These are phyloP conservation scores for Didymosphaeria variabile DNA, from an alignment of 2,329 filamentous ascomycete genomes.

Conservation along the genomic window DNA sequence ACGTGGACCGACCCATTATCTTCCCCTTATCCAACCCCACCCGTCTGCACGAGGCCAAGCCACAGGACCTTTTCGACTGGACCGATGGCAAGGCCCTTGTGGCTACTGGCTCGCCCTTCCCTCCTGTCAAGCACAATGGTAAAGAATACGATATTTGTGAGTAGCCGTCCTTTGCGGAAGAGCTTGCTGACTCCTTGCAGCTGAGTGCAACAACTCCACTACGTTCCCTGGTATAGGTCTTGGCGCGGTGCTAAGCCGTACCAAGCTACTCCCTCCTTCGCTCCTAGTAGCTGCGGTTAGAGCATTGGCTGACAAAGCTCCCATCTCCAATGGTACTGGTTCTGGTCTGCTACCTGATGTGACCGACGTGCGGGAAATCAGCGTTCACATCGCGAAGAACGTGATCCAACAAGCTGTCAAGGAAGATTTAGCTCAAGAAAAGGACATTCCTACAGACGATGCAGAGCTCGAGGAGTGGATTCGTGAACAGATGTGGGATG, in stretches of 20 bases:
- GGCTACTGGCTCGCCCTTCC: slow-evolving; percentile 85
- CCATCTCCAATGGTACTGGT: slow-evolving; percentile 71
- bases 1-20: slow-evolving; percentile 82
- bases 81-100: slow-evolving; percentile 79
- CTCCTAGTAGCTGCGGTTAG: slow-evolving; percentile 85
- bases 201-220: slow-evolving; percentile 89
- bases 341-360: slow-evolving; percentile 78
- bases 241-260: slow-evolving; percentile 75
- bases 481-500: slow-evolving; percentile 80
- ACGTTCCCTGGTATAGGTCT: slow-evolving; percentile 88
- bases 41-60: slow-evolving; percentile 80
- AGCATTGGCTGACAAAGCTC: slow-evolving; percentile 75
- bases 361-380: slow-evolving; percentile 75
- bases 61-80: slow-evolving; percentile 79
- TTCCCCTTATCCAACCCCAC: slow-evolving; percentile 90
- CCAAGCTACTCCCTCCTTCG: slow-evolving; percentile 72
- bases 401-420: slow-evolving; percentile 77
- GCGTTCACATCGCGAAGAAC: slow-evolving; percentile 76
- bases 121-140: slow-evolving; percentile 70
- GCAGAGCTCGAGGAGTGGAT: slow-evolving; percentile 75
- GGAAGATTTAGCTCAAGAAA: slow-evolving; percentile 72
- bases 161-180: slow-evolving; percentile 19
- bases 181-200: slow-evolving; percentile 50
- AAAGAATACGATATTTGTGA: slow-evolving; percentile 64
- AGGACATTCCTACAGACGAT: slow-evolving; percentile 69